Evolutionary conservation across 208 protist species (phyloP).

Genomic region (Crithidia expoeki): DNA sequence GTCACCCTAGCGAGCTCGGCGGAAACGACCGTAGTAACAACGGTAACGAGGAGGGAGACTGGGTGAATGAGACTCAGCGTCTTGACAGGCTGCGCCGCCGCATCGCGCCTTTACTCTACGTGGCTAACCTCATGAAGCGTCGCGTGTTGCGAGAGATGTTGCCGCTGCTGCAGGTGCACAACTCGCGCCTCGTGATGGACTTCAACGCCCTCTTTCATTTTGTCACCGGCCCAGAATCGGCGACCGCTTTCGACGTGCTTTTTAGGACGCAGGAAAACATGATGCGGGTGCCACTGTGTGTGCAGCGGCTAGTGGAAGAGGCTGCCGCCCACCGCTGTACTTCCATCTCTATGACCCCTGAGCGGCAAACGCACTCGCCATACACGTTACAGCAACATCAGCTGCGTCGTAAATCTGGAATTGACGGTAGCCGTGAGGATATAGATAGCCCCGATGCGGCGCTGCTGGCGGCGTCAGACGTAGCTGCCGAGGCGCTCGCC

Average conservation of each 20-base stretch:
- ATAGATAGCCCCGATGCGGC: constrained; percentile 1
- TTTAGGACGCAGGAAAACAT: constrained; percentile 67
- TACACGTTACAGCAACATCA: not conserved
- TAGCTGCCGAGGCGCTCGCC: constrained; percentile 49
- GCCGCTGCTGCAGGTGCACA: constrained; percentile 30
- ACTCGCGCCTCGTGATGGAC: constrained; percentile 73
- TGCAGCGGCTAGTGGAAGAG: constrained; percentile 51
- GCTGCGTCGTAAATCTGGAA: not conserved
- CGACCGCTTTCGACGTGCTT: constrained; percentile 48
- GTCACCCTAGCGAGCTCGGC: no score
- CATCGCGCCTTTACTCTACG: constrained; percentile 41
- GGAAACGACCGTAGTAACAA: not conserved
- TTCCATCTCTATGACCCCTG: constrained; percentile 12
- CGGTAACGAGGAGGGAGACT: constrained; percentile 1
- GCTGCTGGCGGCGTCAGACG: constrained; percentile 37
- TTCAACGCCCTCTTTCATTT: constrained; percentile 62
- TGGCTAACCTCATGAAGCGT: constrained; percentile 41
- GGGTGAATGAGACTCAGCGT: constrained; percentile 32
- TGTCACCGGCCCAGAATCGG: constrained; percentile 33
- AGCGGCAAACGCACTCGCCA: no score
- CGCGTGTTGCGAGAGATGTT: constrained; percentile 35
- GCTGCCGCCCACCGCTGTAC: constrained; percentile 31
- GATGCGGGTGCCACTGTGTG: constrained; percentile 73
- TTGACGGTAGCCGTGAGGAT: not conserved
- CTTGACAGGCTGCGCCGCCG: constrained; percentile 61